Evolutionary conservation across 768 basidiomycete genomes (phyloP).

Genomic region (Boletales sp.): DNA sequence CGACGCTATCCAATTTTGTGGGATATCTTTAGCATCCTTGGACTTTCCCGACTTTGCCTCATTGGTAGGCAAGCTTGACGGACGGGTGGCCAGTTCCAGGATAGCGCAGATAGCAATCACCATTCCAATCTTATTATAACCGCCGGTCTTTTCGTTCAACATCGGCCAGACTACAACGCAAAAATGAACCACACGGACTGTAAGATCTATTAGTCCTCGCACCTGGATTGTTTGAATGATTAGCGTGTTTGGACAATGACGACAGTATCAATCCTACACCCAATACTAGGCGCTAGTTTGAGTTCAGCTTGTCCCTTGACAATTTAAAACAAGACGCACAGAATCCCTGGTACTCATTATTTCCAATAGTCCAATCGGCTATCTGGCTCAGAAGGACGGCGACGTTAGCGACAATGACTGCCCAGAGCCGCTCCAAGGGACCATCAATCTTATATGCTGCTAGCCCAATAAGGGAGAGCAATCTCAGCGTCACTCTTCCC

Average conservation of each 20-base stretch:
- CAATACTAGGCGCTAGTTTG: constrained; percentile 44
- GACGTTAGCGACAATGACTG: constrained; percentile 53
- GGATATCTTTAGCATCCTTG: constrained; percentile 9
- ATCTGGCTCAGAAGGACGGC: constrained; percentile 46
- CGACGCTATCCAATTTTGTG: constrained; percentile 33
- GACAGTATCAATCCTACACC: constrained; percentile 64
- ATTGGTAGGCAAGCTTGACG: constrained; percentile 15
- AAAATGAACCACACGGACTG: constrained; percentile 1
- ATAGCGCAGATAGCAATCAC: constrained; percentile 55
- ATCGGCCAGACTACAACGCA: constrained; percentile 68
- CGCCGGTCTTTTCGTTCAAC: constrained; percentile 59
- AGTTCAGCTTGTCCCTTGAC: background rate
- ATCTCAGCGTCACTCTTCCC: constrained; percentile 48
- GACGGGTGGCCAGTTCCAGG: constrained; percentile 49
- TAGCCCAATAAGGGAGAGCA: constrained; percentile 49
- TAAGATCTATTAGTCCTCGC: background rate
- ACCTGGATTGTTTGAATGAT: constrained; percentile 82
- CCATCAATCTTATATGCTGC: constrained; percentile 49
- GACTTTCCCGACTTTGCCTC: background rate
- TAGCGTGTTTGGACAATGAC: constrained; percentile 69
- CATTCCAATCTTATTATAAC: constrained; percentile 68
- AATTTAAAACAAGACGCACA: constrained; percentile 33
- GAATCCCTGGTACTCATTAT: constrained; percentile 45
- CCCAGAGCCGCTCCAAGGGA: constrained; percentile 52
- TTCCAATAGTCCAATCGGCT: constrained; percentile 49